phyloP scores from a whole-genome alignment of 163 green algal genomes.

The Coccomyxa subellipsoidea region DNA sequence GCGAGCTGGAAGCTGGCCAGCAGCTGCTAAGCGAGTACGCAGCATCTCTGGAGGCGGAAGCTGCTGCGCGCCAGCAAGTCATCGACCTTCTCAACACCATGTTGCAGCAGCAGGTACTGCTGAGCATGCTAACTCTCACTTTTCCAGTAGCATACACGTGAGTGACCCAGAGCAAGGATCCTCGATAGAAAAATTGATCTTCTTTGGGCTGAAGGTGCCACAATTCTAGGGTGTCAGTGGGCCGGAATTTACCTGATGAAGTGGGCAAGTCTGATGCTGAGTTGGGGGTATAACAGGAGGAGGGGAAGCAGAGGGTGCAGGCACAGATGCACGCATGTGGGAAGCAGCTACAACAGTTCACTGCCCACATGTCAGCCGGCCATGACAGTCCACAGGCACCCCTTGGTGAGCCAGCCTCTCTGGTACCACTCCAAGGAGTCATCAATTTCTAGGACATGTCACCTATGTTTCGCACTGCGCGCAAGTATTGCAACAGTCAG shows the following conservation, averaged over 20 bases:
- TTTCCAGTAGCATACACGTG: too few relatives aligned
- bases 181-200: too few relatives aligned
- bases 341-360: not conserved
- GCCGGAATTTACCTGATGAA: too few relatives aligned
- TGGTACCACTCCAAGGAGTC: too few relatives aligned
- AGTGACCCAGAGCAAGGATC: too few relatives aligned
- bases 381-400: not conserved
- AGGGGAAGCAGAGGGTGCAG: not conserved
- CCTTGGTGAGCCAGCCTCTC: not conserved
- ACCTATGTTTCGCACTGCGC: too few relatives aligned
- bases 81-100: conserved; percentile 15
- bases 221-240: too few relatives aligned
- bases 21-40: conserved; percentile 6
- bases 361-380: not conserved
- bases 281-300: not conserved
- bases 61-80: not conserved
- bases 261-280: not conserved
- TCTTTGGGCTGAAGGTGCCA: too few relatives aligned
- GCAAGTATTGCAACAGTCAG: too few relatives aligned
- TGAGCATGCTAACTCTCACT: not conserved
- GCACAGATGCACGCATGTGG: not conserved
- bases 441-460: too few relatives aligned
- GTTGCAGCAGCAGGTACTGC: conserved; percentile 21
- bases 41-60: conserved; percentile 9
- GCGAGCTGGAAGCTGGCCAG: not conserved